These are phyloP conservation scores for Pilatotrama ljubarskyi DNA, from an alignment of 768 basidiomycete genomes.

Conservation along the genomic window DNA sequence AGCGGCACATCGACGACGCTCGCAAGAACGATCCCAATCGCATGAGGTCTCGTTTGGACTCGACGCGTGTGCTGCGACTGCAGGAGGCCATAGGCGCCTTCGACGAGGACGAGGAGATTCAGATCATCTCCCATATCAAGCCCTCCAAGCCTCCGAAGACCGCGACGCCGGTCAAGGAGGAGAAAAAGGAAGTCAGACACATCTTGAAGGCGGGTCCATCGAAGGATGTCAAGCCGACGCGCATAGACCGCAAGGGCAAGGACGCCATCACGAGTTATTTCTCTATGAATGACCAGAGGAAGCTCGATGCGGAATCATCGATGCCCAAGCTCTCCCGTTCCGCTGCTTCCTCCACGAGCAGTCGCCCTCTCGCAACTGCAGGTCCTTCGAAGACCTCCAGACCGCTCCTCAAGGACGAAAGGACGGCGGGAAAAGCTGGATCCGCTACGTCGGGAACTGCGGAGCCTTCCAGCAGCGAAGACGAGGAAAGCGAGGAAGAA, in stretches of 20 bases:
- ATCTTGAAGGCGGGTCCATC: slow-evolving; percentile 8
- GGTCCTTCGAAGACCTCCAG: neutral
- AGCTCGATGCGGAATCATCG: slow-evolving; percentile 36
- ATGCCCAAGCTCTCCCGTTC: slow-evolving; percentile 41
- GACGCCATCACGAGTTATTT: slow-evolving; percentile 22
- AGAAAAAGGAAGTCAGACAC: slow-evolving; percentile 12
- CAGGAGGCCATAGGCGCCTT: slow-evolving; percentile 68
- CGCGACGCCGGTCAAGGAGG: slow-evolving; percentile 8
- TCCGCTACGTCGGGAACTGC: slow-evolving; percentile 27
- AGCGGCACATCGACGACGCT: slow-evolving; percentile 62
- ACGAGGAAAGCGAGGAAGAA: slow-evolving; percentile 51
- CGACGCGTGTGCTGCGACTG: slow-evolving; percentile 60
- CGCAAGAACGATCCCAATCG: slow-evolving; percentile 47
- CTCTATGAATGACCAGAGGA: slow-evolving; percentile 36
- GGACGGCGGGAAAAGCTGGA: slow-evolving; percentile 20
- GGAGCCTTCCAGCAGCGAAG: slow-evolving; percentile 47
- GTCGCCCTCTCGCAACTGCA: neutral
- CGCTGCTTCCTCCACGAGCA: neutral
- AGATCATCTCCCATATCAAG: slow-evolving; percentile 46
- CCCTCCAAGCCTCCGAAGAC: slow-evolving; percentile 10
- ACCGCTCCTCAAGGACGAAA: slow-evolving; percentile 12
- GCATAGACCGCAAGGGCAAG: slow-evolving; percentile 8
- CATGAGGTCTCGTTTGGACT: slow-evolving; percentile 55
- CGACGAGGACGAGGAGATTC: slow-evolving; percentile 57
- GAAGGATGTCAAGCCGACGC: slow-evolving; percentile 2